Evolutionary conservation across 495 filamentous ascomycete species (phyloP).

Genomic region (Hypoxylon crocopeplum): DNA sequence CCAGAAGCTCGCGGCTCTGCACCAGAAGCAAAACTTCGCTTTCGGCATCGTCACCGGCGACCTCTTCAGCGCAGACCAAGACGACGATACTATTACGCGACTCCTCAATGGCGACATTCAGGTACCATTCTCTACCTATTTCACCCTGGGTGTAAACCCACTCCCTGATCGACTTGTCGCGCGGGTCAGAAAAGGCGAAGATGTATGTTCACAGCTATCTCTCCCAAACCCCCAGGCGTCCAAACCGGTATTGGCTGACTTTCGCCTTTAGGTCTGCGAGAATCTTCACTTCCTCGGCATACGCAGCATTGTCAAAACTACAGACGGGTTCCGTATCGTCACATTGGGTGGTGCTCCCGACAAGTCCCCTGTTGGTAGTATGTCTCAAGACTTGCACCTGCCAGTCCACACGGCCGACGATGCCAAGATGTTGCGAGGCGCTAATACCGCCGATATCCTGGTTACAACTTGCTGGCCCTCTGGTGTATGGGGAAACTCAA

Average conservation of each 20-base stretch:
- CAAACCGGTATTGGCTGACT: constrained; percentile 5
- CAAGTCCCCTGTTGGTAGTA: constrained; percentile 53
- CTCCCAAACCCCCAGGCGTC: background rate
- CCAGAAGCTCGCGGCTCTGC: constrained; percentile 76
- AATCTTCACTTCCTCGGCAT: constrained; percentile 91
- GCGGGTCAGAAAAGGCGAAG: constrained; percentile 72
- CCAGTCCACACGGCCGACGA: constrained; percentile 80
- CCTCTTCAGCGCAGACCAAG: constrained; percentile 69
- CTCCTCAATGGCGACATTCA: constrained; percentile 73
- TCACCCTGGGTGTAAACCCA: constrained; percentile 72
- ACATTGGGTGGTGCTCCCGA: constrained; percentile 76
- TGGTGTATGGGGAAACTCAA: constrained; percentile 63
- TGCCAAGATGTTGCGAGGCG: constrained; percentile 73
- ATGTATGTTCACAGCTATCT: constrained; percentile 49
- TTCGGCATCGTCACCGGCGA: constrained; percentile 86
- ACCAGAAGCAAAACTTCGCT: constrained; percentile 83
- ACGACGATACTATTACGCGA: constrained; percentile 63
- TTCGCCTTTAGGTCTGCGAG: constrained; percentile 67
- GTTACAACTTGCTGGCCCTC: constrained; percentile 87
- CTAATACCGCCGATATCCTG: constrained; percentile 80
- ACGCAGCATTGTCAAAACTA: constrained; percentile 82
- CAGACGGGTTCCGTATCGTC: constrained; percentile 85
- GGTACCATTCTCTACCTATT: constrained; percentile 85
- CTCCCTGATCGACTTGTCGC: constrained; percentile 73
- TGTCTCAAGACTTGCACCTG: constrained; percentile 66